Percentiles rank a stretch among this genome's conserved stretches.
These are phyloP conservation scores for Clathrus columnatus DNA, from an alignment of 768 basidiomycete species.

Conservation along the genomic window DNA sequence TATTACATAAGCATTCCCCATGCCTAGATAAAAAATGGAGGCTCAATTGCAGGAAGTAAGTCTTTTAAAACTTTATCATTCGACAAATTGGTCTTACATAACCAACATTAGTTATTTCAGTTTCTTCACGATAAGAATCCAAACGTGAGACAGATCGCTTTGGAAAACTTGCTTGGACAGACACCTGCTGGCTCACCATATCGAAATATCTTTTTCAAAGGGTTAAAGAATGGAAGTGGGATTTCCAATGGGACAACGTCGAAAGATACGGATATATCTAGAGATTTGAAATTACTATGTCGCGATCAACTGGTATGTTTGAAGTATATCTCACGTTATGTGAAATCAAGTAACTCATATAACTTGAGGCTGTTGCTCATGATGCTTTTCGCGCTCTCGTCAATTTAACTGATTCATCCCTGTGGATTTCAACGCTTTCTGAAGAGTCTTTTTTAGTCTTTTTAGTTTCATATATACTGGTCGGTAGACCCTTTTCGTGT, in stretches of 20 bases:
- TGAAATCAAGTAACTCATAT: constrained; percentile 17
- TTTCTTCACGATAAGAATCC: constrained; percentile 85
- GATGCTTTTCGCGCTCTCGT: constrained; percentile 92
- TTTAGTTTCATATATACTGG: constrained; percentile 83
- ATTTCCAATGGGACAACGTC: constrained; percentile 35
- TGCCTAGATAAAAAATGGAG: constrained; percentile 46
- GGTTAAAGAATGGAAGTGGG: constrained; percentile 40
- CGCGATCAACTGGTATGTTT: constrained; percentile 73
- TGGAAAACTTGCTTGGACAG: constrained; percentile 74
- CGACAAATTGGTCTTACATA: not conserved
- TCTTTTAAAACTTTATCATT: constrained; percentile 6
- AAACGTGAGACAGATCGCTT: constrained; percentile 77
- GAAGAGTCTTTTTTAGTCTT: constrained; percentile 71
- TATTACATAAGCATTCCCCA: constrained; percentile 1
- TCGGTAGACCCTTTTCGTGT: constrained; percentile 31
- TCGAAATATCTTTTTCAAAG: constrained; percentile 63
- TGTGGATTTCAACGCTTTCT: constrained; percentile 55
- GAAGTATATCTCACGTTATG: no score
- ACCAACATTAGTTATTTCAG: constrained; percentile 73
- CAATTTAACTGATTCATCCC: constrained; percentile 81
- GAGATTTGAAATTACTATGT: constrained; percentile 80
- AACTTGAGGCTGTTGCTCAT: constrained; percentile 70
- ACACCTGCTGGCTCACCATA: constrained; percentile 64
- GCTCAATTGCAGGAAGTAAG: constrained; percentile 34
- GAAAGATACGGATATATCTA: constrained; percentile 59